phyloP scores from a whole-genome alignment of 768 basidiomycete genomes.

The Lactarius sp. region DNA sequence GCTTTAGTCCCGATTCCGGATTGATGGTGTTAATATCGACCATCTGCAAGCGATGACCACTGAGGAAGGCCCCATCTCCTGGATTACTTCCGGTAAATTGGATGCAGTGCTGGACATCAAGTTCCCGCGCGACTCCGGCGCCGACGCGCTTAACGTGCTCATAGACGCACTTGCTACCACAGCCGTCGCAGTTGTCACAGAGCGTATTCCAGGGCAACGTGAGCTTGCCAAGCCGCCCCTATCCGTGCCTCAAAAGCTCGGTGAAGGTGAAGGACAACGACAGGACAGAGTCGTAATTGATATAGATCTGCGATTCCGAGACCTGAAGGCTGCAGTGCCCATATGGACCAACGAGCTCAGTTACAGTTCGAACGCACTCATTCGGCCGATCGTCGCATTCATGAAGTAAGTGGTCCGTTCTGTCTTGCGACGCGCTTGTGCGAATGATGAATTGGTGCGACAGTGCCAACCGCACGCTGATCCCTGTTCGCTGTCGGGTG shows the following conservation, averaged over 20 bases:
- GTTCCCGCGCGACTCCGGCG: slow-evolving; percentile 77
- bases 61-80: slow-evolving; percentile 85
- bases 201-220: slow-evolving; percentile 80
- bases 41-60: slow-evolving; percentile 84
- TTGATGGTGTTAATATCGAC: slow-evolving; percentile 95
- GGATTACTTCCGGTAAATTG: slow-evolving; percentile 96
- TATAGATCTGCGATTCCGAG: slow-evolving; percentile 90
- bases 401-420: slow-evolving; percentile 63
- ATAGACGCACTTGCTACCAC: slow-evolving; percentile 79
- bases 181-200: slow-evolving; percentile 47
- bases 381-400: slow-evolving; percentile 95
- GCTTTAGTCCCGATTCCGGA: slow-evolving; percentile 82
- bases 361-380: slow-evolving; percentile 88
- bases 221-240: slow-evolving; percentile 84
- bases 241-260: slow-evolving; percentile 54
- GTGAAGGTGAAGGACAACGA: slow-evolving; percentile 35
- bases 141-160: slow-evolving; percentile 76
- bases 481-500: slow-evolving; percentile 90
- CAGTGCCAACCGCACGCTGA: slow-evolving; percentile 88
- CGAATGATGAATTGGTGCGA: slow-evolving; percentile 17
- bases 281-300: slow-evolving; percentile 67
- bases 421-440: background rate
- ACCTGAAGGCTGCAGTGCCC: slow-evolving; percentile 92
- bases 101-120: slow-evolving; percentile 98
- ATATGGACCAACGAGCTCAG: slow-evolving; percentile 85